These are phyloP conservation scores for Oemleria cerasiformis DNA, from an alignment of 306 rosid genomes.

Conservation along the genomic window DNA sequence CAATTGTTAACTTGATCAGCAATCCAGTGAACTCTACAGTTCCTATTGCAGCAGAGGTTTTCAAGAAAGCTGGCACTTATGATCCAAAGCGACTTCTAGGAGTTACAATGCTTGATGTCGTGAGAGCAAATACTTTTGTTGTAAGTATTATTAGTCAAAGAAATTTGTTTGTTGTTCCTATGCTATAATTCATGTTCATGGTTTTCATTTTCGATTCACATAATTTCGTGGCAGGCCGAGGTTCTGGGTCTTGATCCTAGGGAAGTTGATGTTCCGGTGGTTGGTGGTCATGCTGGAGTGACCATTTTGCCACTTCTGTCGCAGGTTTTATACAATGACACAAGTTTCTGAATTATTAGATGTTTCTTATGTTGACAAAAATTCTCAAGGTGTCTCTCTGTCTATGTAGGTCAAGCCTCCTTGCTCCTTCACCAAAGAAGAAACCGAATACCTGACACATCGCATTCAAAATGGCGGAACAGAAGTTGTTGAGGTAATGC, in stretches of 20 bases:
- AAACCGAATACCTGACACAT: conserved; percentile 73
- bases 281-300: conserved; percentile 94
- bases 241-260: conserved; percentile 89
- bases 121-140: conserved; percentile 91
- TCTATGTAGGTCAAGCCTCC: conserved; percentile 84
- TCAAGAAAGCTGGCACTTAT: conserved; percentile 84
- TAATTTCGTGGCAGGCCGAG: conserved; percentile 63
- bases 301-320: conserved; percentile 94
- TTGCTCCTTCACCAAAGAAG: conserved; percentile 65
- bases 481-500: conserved; percentile 90
- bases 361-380: neutral
- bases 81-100: conserved; percentile 93
- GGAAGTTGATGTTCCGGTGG: conserved; percentile 94
- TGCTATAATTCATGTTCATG: neutral
- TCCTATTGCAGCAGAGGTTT: conserved; percentile 92
- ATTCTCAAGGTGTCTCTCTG: neutral
- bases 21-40: conserved; percentile 97
- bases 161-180: neutral
- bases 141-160: conserved; percentile 33
- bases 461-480: conserved; percentile 98
- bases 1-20: conserved; percentile 89
- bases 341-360: neutral
- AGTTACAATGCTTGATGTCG: conserved; percentile 89
- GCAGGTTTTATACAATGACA: conserved; percentile 52
- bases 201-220: neutral